Conservation (phyloP, 176 grass and related monocot genomes). For the Hsuehochloa calcarea region DNA sequence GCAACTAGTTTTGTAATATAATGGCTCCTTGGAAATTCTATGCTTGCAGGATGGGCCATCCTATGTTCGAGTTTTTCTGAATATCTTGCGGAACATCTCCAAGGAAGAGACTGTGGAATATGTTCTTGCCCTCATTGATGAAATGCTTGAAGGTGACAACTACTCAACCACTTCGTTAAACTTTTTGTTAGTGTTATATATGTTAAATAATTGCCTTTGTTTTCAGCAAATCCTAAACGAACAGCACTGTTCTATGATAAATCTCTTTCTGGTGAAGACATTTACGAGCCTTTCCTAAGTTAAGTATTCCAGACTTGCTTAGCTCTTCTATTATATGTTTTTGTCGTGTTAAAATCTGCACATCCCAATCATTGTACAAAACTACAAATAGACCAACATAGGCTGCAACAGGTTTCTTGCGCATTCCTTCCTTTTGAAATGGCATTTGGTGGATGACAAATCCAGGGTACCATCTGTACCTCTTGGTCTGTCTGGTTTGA, state of each 20-base stretch:
- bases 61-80: conserved; percentile 71
- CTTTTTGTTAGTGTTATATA: conserved; percentile 27
- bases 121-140: conserved; percentile 91
- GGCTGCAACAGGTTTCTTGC: not conserved
- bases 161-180: conserved; percentile 2
- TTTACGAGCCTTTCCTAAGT: conserved; percentile 85
- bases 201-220: conserved; percentile 20
- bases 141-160: conserved; percentile 79
- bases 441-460: conserved; percentile 4
- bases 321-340: conserved; percentile 19
- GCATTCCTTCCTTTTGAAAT: not conserved
- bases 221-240: conserved; percentile 82
- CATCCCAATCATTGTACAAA: not conserved
- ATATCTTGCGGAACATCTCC: conserved; percentile 71
- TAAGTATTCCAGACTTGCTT: conserved; percentile 47
- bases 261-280: conserved; percentile 79
- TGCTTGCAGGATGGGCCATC: conserved; percentile 71
- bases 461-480: not conserved
- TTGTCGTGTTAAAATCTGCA: not conserved
- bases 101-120: conserved; percentile 99
- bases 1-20: not conserved
- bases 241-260: conserved; percentile 80
- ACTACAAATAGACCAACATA: conserved; percentile 7
- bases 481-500: not conserved
- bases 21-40: conserved; percentile 25